Percentiles rank a stretch among this genome's conserved stretches.
phyloP scores from a whole-genome alignment of 345 rosid species.

The Eucalyptus regnans region DNA sequence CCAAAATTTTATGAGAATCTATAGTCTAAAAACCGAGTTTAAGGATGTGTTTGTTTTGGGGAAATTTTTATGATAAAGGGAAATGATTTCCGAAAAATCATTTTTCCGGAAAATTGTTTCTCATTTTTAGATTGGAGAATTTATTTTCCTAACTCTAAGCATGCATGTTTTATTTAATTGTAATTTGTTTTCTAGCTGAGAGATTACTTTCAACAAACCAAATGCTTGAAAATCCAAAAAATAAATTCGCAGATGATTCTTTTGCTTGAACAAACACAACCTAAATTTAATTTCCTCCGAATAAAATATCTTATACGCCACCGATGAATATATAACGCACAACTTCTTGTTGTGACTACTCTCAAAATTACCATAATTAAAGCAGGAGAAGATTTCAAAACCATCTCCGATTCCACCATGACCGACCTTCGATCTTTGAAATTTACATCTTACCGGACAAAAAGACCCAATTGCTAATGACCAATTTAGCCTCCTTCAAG shows the following conservation, averaged over 20 bases:
- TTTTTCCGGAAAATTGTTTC: rapidly evolving
- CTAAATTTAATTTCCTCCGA: neutral
- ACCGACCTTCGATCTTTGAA: neutral
- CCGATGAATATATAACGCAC: neutral
- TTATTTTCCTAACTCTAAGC: neutral
- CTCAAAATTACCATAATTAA: neutral
- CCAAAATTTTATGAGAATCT: neutral
- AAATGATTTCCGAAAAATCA: neutral
- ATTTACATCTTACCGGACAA: neutral
- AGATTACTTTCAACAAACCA: neutral
- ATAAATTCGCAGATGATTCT: neutral
- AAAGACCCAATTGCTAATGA: neutral
- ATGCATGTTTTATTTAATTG: neutral
- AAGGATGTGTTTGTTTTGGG: neutral
- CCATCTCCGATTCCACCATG: neutral
- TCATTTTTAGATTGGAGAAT: neutral
- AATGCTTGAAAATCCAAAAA: neutral
- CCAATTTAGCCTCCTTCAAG: neutral
- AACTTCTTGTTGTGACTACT: neutral
- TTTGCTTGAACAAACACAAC: neutral
- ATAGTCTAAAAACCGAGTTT: neutral
- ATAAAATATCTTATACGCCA: neutral
- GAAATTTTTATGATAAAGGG: neutral
- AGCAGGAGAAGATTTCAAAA: neutral
- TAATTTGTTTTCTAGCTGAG: too few relatives aligned